phyloP scores from a whole-genome alignment of 441 rosid species.

The Jatropha podagrica region DNA sequence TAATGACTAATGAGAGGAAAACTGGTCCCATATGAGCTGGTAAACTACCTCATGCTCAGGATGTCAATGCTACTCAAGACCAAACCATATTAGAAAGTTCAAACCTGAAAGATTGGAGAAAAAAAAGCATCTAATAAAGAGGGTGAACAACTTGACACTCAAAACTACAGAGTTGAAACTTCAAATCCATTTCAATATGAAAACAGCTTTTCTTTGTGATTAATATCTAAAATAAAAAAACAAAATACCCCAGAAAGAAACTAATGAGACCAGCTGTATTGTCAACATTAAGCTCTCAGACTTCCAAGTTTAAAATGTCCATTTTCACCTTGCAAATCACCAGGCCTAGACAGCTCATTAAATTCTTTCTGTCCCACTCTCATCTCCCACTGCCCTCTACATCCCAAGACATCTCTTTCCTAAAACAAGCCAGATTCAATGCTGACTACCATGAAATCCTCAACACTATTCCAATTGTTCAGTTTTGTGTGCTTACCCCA shows the following conservation, averaged over 20 bases:
- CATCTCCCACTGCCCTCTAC: neutral
- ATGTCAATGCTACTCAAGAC: neutral
- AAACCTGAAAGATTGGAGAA: neutral
- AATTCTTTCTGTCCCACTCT: neutral
- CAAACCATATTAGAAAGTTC: neutral
- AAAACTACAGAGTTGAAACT: neutral
- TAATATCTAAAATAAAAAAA: neutral
- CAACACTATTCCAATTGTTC: neutral
- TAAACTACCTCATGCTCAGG: neutral
- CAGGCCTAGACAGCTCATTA: neutral
- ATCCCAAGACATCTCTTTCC: neutral
- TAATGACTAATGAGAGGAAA: neutral
- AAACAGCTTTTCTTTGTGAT: no score
- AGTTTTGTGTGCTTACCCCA: neutral
- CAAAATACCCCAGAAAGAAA: neutral
- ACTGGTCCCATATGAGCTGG: slow-evolving; percentile 16
- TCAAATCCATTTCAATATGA: no score
- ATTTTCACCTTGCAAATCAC: neutral
- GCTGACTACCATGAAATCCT: neutral
- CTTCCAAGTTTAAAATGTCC: neutral
- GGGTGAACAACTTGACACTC: no score
- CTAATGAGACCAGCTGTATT: neutral
- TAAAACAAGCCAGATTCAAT: neutral
- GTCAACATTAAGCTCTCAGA: neutral
- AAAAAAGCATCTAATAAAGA: neutral